Percentiles rank a stretch among this genome's conserved stretches.
phyloP scores from a whole-genome alignment of 2,329 filamentous ascomycete species.

The Cladosporium sp. region DNA sequence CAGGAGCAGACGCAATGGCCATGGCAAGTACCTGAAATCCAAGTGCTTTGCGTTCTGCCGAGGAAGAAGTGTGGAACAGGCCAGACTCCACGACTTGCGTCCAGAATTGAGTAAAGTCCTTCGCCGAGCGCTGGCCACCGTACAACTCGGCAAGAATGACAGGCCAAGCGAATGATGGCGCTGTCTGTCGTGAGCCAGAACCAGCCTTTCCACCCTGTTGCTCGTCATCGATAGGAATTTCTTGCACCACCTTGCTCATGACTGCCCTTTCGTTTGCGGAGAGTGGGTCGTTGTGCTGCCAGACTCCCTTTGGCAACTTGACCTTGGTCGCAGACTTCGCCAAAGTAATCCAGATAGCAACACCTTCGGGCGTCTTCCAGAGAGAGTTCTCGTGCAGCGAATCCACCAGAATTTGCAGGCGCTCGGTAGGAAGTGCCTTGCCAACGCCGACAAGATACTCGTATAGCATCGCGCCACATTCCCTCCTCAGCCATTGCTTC shows the following conservation, averaged over 20 bases:
- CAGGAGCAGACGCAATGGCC: constrained; percentile 55
- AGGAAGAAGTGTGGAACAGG: constrained; percentile 75
- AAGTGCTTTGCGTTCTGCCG: constrained; percentile 84
- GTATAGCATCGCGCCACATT: constrained; percentile 78
- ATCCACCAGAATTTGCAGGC: constrained; percentile 22
- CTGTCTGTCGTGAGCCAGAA: constrained; percentile 62
- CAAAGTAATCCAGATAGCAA: constrained; percentile 79
- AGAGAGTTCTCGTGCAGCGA: constrained; percentile 48
- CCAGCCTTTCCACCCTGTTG: constrained; percentile 39
- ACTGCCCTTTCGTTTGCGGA: constrained; percentile 61
- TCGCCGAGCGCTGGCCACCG: constrained; percentile 6
- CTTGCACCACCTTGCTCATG: constrained; percentile 74
- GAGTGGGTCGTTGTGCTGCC: constrained; percentile 69
- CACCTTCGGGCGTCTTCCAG: constrained; percentile 77
- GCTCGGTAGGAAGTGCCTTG: constrained; percentile 14
- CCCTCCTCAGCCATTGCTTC: constrained; percentile 84
- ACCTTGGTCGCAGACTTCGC: constrained; percentile 59
- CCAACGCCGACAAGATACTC: constrained; percentile 51
- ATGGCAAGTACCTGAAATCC: constrained; percentile 84
- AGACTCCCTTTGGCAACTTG: constrained; percentile 63
- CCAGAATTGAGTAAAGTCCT: constrained; percentile 74
- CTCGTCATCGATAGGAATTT: constrained; percentile 55
- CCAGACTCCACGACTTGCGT: constrained; percentile 79
- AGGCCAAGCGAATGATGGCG: constrained; percentile 85
- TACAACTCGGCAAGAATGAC: constrained; percentile 56